Conservation (phyloP, 2,329 filamentous ascomycete species). For the Cladosporium phlei region DNA sequence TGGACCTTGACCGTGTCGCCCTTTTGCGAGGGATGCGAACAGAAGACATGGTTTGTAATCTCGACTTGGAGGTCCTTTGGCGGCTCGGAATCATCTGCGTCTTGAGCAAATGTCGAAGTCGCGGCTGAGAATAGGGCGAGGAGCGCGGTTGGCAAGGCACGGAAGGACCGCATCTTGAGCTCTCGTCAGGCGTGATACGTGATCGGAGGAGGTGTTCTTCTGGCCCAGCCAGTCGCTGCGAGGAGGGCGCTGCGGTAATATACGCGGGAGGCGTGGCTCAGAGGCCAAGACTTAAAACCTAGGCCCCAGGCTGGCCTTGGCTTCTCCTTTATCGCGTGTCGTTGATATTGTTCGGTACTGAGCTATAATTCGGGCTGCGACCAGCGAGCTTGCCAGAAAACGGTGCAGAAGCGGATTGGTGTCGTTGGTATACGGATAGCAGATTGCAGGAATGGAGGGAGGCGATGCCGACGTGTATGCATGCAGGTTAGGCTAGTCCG, state of each 20-base stretch:
- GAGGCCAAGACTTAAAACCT: too few species aligned
- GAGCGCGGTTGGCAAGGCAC: slow-evolving; percentile 32
- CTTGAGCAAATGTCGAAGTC: slow-evolving; percentile 27
- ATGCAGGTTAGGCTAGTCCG: too few species aligned
- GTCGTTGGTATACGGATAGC: too few species aligned
- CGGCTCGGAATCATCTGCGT: slow-evolving; percentile 43
- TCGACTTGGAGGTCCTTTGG: slow-evolving; percentile 26
- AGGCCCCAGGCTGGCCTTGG: not conserved
- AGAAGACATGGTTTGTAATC: slow-evolving; percentile 10
- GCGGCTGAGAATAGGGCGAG: slow-evolving; percentile 49
- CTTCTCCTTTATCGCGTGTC: slow-evolving; percentile 1
- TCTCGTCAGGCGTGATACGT: not conserved
- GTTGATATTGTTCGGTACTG: not conserved
- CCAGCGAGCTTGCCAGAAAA: too few species aligned
- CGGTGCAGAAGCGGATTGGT: too few species aligned
- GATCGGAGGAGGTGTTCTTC: not conserved
- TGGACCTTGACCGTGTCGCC: slow-evolving; percentile 83
- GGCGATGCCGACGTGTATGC: too few species aligned
- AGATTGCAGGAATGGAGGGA: too few species aligned
- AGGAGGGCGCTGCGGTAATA: slow-evolving; percentile 1
- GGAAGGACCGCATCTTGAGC: slow-evolving; percentile 20
- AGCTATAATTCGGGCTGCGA: not conserved
- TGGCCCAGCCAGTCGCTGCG: not conserved
- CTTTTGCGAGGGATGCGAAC: slow-evolving; percentile 14
- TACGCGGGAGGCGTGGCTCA: slow-evolving; percentile 5